Percentiles rank a stretch among this genome's conserved stretches.
Conservation (phyloP, 345 rosid species). For the Hevea brasiliensis region DNA sequence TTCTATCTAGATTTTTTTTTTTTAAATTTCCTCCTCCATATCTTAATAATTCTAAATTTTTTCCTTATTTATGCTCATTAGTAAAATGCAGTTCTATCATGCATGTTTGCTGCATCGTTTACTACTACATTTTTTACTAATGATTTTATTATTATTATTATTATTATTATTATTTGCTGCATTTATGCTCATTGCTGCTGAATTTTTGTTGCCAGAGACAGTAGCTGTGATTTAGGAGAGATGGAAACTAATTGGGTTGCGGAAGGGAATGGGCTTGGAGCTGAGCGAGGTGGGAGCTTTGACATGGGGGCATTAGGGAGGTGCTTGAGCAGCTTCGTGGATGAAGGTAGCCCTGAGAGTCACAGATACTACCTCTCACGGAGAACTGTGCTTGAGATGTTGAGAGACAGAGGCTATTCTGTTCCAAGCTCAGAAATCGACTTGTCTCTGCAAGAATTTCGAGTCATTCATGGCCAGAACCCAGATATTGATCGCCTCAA, state of each 20-base stretch:
- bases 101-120: no score
- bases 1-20: neutral
- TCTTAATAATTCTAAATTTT: no score
- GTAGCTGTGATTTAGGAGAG: no score
- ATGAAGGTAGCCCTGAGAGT: conserved; percentile 61
- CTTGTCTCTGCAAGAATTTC: conserved; percentile 66
- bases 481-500: conserved; percentile 70
- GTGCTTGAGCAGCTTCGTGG: conserved; percentile 58
- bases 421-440: conserved; percentile 59
- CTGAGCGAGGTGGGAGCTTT: conserved; percentile 2
- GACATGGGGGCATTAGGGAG: conserved; percentile 13
- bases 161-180: no score
- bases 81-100: no score
- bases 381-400: conserved; percentile 76
- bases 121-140: no score
- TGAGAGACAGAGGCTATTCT: conserved; percentile 73
- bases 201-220: no score
- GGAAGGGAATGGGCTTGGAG: neutral
- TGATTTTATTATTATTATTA: no score
- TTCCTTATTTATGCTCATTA: no score
- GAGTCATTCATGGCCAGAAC: conserved; percentile 46
- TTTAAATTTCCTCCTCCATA: no score
- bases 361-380: conserved; percentile 73
- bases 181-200: no score
- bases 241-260: conserved; percentile 11